These are phyloP conservation scores for Malassezia slooffiae DNA, from an alignment of 1,284 basidiomycete genomes.

Conservation along the genomic window DNA sequence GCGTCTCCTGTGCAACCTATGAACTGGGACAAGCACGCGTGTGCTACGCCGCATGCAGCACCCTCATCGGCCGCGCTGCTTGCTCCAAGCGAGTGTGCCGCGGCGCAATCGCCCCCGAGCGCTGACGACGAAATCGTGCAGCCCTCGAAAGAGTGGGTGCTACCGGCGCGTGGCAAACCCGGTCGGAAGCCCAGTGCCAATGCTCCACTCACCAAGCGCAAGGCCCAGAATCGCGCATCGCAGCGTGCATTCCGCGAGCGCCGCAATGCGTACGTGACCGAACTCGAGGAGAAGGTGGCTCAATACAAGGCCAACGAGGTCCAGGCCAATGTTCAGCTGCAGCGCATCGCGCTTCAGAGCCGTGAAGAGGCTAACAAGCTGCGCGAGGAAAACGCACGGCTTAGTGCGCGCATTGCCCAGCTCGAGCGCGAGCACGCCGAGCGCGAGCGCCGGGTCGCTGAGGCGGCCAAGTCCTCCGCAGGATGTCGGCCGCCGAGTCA, in stretches of 20 bases:
- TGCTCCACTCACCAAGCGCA: slow-evolving; percentile 42
- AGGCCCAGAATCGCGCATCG: slow-evolving; percentile 38
- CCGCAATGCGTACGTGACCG: slow-evolving; percentile 32
- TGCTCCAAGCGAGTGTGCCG: too few relatives aligned
- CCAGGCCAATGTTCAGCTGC: slow-evolving; percentile 36
- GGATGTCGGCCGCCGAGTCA: too few relatives aligned
- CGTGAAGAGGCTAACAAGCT: slow-evolving; percentile 28
- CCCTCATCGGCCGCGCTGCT: too few relatives aligned
- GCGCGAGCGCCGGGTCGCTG: too few relatives aligned
- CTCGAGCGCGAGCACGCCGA: slow-evolving; percentile 16
- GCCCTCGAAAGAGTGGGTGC: slow-evolving; percentile 41
- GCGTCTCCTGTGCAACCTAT: too few relatives aligned
- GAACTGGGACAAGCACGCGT: too few relatives aligned
- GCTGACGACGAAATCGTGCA: slow-evolving; percentile 18
- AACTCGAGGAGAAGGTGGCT: slow-evolving; percentile 30
- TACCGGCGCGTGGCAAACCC: slow-evolving; percentile 41
- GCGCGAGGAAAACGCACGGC: slow-evolving; percentile 18
- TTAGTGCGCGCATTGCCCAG: slow-evolving; percentile 20
- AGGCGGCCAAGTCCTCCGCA: too few relatives aligned
- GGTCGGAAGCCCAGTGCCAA: slow-evolving; percentile 42
- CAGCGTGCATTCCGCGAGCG: slow-evolving; percentile 40
- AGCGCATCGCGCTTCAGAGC: slow-evolving; percentile 32
- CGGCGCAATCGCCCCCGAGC: not conserved
- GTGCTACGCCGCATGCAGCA: too few relatives aligned
- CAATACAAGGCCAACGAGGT: slow-evolving; percentile 35